Evolutionary conservation across 805 yeast species (phyloP).

Genomic region (Pachysolen tannophilus): DNA sequence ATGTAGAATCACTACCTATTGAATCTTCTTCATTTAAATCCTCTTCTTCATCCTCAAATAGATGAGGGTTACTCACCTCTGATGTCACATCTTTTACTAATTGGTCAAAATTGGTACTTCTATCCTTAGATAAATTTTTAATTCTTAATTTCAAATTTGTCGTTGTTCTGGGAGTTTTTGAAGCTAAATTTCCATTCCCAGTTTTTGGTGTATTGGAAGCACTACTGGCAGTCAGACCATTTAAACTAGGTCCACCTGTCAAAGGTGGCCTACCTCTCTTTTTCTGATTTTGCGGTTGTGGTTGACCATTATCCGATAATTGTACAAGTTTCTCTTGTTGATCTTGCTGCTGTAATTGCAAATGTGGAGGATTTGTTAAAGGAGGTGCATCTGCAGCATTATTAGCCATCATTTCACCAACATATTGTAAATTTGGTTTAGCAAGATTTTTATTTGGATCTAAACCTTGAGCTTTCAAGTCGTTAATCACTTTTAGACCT

Average conservation of each 20-base stretch:
- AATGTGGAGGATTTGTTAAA: background rate
- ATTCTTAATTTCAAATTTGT: conserved; percentile 8
- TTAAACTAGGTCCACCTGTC: too few species aligned
- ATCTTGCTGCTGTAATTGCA: background rate
- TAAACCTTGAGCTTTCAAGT: conserved; percentile 25
- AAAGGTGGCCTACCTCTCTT: conserved; percentile 3
- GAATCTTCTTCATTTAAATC: background rate
- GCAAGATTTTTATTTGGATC: conserved; percentile 35
- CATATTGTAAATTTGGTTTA: conserved; percentile 27
- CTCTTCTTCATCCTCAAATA: conserved; percentile 30
- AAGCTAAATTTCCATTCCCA: background rate
- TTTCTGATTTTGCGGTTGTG: background rate
- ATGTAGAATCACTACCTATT: background rate
- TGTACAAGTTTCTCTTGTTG: too few species aligned
- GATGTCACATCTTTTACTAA: conserved; percentile 26
- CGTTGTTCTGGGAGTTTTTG: conserved; percentile 12
- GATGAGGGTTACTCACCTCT: conserved; percentile 25
- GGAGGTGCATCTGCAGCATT: conserved; percentile 3
- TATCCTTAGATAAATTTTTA: conserved; percentile 6
- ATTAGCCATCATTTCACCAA: conserved; percentile 2
- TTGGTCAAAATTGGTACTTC: conserved; percentile 8
- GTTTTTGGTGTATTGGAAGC: too few species aligned
- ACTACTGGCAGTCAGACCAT: background rate
- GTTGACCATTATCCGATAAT: background rate
- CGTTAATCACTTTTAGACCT: conserved; percentile 30